Base-by-base conservation (phyloP, 2,329 filamentous ascomycete species). In the Fusarium haematococcum region DNA sequence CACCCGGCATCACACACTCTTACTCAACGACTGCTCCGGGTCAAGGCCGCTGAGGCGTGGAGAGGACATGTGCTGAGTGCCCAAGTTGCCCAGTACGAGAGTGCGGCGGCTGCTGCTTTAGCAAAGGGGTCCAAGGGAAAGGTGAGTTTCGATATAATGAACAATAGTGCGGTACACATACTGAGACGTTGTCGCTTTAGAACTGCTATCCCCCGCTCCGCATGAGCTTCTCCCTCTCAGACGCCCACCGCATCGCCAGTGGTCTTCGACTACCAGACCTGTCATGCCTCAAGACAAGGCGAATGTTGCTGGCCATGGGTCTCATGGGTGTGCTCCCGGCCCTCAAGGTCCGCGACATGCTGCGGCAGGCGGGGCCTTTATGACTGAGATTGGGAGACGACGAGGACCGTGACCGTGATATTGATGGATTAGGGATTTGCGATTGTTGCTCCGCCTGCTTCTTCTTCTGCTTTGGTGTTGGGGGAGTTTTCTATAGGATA, bases 21-120 rank as follows among this genome's bases (percentile, higher is more conserved):
- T 25, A 82, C 84, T 1, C 80, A 86, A 73, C 79, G 79, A 33
- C 75, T 86, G 20, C 81, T 86, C 66, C 80, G 85, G 32, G 79
- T 82, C 65, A 86, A 86, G 71, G 85, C 84, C 2, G 84, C 82
- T 6, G 79, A 79, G 63, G 85, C 84, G 7, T 85, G 84, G 84
- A 80, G 78, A 20, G 81, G 80, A 35, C 80, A 83, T 73, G 77
- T 79, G 16, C 71, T 82, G 48, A 77, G 74, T 48, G 74, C 77
- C 20, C 80, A 81, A 58, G 71, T 79, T 48, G 67, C 71, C 13
- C 73, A 71, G 56, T 80, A 75, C 14, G 78, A 79, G 61, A 68
- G 59, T 4, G 61, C 64, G 2, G 72, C 68, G 16, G 68, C 71
- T 18, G 32, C 33, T 33, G 23, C 45, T 54, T n/a, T 41, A 13